Conservation (phyloP, 2,329 filamentous ascomycete genomes). For the Ascochyta rabiei region DNA sequence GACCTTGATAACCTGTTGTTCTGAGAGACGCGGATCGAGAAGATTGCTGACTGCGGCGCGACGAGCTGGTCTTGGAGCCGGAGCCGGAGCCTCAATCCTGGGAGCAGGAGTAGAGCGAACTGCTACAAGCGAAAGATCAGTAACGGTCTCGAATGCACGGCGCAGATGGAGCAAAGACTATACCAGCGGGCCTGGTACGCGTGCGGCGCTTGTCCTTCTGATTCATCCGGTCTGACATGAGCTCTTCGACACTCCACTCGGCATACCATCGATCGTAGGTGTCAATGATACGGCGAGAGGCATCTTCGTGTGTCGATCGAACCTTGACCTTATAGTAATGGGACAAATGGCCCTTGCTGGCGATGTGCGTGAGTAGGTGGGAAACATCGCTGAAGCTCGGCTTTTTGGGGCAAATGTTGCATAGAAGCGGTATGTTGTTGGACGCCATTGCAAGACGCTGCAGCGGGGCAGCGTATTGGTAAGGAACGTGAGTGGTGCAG, state of each 20-base stretch:
- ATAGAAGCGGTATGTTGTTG: slow-evolving; percentile 70
- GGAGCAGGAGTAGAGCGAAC: slow-evolving; percentile 30
- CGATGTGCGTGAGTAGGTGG: slow-evolving; percentile 88
- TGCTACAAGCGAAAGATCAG: slow-evolving; percentile 31
- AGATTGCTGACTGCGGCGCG: slow-evolving; percentile 32
- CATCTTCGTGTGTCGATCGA: slow-evolving; percentile 68
- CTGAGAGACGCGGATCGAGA: slow-evolving; percentile 47
- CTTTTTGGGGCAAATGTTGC: slow-evolving; percentile 80
- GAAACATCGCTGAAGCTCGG: slow-evolving; percentile 88
- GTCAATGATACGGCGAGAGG: slow-evolving; percentile 66
- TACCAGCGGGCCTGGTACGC: slow-evolving; percentile 44
- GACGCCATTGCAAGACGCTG: slow-evolving; percentile 44
- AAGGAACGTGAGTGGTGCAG: slow-evolving; percentile 33
- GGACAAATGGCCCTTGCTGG: slow-evolving; percentile 89
- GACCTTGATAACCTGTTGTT: slow-evolving; percentile 44
- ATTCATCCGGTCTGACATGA: slow-evolving; percentile 79
- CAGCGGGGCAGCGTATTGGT: slow-evolving; percentile 13
- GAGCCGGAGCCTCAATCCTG: slow-evolving; percentile 30
- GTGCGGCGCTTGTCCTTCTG: slow-evolving; percentile 74
- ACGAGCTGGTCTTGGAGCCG: slow-evolving; percentile 27
- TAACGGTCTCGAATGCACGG: not conserved
- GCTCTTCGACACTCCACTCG: slow-evolving; percentile 69
- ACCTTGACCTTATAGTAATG: slow-evolving; percentile 83
- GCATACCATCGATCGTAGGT: slow-evolving; percentile 81
- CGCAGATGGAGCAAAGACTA: slow-evolving; percentile 13